Base-by-base conservation (phyloP, 805 yeast species). In the Saccharomyces eubayanus region DNA sequence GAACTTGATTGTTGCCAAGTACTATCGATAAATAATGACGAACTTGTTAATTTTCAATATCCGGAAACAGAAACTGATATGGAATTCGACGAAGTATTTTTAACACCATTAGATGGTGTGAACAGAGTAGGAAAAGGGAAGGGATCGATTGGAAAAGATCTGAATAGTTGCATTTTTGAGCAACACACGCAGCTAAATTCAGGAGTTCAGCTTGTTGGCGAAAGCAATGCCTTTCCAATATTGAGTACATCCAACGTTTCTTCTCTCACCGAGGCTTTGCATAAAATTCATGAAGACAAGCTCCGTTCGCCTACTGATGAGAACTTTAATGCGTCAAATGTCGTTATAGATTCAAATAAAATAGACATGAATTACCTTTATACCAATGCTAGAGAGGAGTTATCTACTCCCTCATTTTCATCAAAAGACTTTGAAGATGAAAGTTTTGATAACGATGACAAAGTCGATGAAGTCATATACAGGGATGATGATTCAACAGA, bases 401-500 rank as follows among this genome's bases (percentile, higher is more conserved):
- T 16, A 36, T 36, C 24, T 4, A 11, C 16, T 11, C 9, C 24
- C 8, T 16, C 31, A 12, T 28, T 9, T 47, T 47, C 36, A 3
- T 28, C 49, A n/a, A 20, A 29, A n/a, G 49, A n/a, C 31, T 20
- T 11, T 1, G 12, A 1, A 14, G 28, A 47, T 12, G 24, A 47
- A 9, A 46, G 30, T 21, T 14, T 6, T 46, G 30, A 27, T 9
- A 21, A n/a, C 10, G 29, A 46, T 46, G 12, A 3, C 5, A n/a
- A 46, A 11, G n/a, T 27, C 21, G 11, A 46, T 2, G 43, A 36
- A 16, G 24, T 36, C 21, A 36, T 16, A 16, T 36, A 36, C 24
- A 36, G 43, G 16, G 43, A 47, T 47, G 49, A 47, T 10, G 49
- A 47, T 12, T 47, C 49, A 16, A 47, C 49, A 28, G 49, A 47